A percentile compares a stretch with the other conserved stretches of the same genome.
phyloP scores from a whole-genome alignment of 768 basidiomycete genomes.

The Suillus fuscotomentosus region DNA sequence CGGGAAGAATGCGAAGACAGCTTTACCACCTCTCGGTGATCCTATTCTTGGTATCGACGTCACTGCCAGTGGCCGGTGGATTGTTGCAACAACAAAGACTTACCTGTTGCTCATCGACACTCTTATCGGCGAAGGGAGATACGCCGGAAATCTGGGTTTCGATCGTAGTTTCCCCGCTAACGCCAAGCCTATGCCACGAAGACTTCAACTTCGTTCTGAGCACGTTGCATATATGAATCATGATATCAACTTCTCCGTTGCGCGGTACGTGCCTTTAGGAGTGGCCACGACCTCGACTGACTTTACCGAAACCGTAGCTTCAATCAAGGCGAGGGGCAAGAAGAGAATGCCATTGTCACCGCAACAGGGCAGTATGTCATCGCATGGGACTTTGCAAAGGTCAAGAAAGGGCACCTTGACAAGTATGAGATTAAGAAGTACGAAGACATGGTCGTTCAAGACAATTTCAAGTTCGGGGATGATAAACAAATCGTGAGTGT shows the following conservation, averaged over 20 bases:
- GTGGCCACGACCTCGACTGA: conserved; percentile 8
- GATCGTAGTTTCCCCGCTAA: conserved; percentile 94
- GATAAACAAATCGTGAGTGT: conserved; percentile 88
- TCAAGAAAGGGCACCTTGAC: conserved; percentile 88
- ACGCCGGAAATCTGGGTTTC: conserved; percentile 82
- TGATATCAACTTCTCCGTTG: conserved; percentile 85
- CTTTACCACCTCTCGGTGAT: conserved; percentile 91
- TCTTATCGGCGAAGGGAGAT: conserved; percentile 87
- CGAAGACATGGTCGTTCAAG: conserved; percentile 91
- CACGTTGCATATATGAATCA: conserved; percentile 95
- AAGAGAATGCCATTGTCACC: conserved; percentile 94
- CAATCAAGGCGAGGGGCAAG: conserved; percentile 84
- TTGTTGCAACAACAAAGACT: conserved; percentile 93
- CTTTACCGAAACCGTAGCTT: conserved; percentile 54
- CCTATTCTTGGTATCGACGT: conserved; percentile 95
- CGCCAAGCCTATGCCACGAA: conserved; percentile 87
- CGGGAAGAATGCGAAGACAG: conserved; percentile 99
- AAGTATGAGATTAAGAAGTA: conserved; percentile 98
- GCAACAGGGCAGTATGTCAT: conserved; percentile 90
- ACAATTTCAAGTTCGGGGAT: conserved; percentile 97
- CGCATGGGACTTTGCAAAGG: conserved; percentile 96
- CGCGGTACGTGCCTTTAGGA: conserved; percentile 54
- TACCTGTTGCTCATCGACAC: conserved; percentile 95
- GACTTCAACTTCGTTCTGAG: conserved; percentile 84
- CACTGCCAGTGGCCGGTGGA: conserved; percentile 89